Percentiles rank a stretch among this genome's conserved stretches.
phyloP scores from a whole-genome alignment of 2,329 filamentous ascomycete species.

The Talaromyces sp. region DNA sequence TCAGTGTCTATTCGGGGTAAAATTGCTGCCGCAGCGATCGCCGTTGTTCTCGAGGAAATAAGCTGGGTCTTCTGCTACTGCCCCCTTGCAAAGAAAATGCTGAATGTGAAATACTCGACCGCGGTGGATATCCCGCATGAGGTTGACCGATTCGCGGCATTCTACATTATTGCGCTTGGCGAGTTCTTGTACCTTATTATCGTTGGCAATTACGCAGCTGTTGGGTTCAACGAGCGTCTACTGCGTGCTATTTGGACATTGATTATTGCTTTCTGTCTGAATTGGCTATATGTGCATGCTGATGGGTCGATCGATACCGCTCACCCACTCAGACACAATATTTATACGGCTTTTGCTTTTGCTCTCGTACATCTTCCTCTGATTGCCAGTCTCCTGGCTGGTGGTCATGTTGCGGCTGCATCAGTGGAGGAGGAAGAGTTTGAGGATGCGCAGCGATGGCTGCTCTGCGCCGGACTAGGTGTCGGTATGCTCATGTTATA shows the following conservation, averaged over 20 bases:
- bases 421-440: slow-evolving; percentile 45
- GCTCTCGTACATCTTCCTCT: slow-evolving; percentile 51
- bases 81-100: slow-evolving; percentile 47
- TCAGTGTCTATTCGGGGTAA: slow-evolving; percentile 46
- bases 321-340: slow-evolving; percentile 51
- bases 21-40: slow-evolving; percentile 47
- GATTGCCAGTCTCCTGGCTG: slow-evolving; percentile 51
- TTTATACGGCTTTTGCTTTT: slow-evolving; percentile 51
- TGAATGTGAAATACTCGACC: slow-evolving; percentile 50
- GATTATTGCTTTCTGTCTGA: slow-evolving; percentile 54
- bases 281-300: slow-evolving; percentile 55
- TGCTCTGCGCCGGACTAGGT: slow-evolving; percentile 52
- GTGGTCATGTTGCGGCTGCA: slow-evolving; percentile 50
- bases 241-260: slow-evolving; percentile 53
- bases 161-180: slow-evolving; percentile 57
- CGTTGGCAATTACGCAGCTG: slow-evolving; percentile 51
- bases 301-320: slow-evolving; percentile 49
- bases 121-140: slow-evolving; percentile 56
- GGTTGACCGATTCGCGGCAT: slow-evolving; percentile 54
- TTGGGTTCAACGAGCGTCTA: slow-evolving; percentile 49
- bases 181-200: slow-evolving; percentile 55
- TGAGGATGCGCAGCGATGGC: slow-evolving; percentile 50
- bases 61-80: slow-evolving; percentile 51
- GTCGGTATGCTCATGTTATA: slow-evolving; percentile 50
- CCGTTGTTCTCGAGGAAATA: slow-evolving; percentile 47